Conservation (phyloP, 768 basidiomycete species). For the Leccinum broughii region DNA sequence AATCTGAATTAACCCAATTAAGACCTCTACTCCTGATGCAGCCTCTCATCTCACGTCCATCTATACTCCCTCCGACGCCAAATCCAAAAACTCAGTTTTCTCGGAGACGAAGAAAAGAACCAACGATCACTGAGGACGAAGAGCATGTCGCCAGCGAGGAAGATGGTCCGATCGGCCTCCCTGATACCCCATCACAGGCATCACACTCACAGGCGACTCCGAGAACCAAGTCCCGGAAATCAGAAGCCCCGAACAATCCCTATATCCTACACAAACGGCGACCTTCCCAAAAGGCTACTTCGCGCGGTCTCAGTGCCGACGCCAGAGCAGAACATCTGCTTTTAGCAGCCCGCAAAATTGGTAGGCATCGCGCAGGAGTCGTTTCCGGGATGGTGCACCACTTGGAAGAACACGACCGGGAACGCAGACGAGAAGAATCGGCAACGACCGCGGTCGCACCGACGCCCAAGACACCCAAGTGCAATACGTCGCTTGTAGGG, state of each 20-base stretch:
- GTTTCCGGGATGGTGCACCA: slow-evolving; percentile 50
- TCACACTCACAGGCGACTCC: slow-evolving; percentile 23
- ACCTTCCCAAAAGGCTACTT: slow-evolving; percentile 26
- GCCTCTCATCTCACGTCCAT: slow-evolving; percentile 37
- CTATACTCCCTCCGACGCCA: slow-evolving; percentile 21
- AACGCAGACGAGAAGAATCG: slow-evolving; percentile 27
- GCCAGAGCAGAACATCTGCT: slow-evolving; percentile 72
- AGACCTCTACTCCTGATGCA: slow-evolving; percentile 71
- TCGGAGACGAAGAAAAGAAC: slow-evolving; percentile 32
- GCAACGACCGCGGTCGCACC: slow-evolving; percentile 21
- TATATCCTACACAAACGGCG: slow-evolving; percentile 28
- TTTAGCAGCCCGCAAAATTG: slow-evolving; percentile 68
- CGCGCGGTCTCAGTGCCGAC: slow-evolving; percentile 49
- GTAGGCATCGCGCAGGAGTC: slow-evolving; percentile 58
- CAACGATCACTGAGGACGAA: slow-evolving; percentile 27
- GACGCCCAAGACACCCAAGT: slow-evolving; percentile 32
- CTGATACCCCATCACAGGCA: slow-evolving; percentile 19
- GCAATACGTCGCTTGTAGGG: slow-evolving; percentile 29
- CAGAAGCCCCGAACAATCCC: slow-evolving; percentile 15
- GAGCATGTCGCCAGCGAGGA: slow-evolving; percentile 27
- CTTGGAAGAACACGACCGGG: slow-evolving; percentile 35
- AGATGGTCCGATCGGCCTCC: slow-evolving; percentile 22
- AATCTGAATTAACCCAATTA: slow-evolving; percentile 63
- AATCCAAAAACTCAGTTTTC: slow-evolving; percentile 22
- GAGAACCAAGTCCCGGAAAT: slow-evolving; percentile 21